Evolutionary conservation across 495 filamentous ascomycete genomes (phyloP).

Genomic region (Hyaloscypha hepaticicola): DNA sequence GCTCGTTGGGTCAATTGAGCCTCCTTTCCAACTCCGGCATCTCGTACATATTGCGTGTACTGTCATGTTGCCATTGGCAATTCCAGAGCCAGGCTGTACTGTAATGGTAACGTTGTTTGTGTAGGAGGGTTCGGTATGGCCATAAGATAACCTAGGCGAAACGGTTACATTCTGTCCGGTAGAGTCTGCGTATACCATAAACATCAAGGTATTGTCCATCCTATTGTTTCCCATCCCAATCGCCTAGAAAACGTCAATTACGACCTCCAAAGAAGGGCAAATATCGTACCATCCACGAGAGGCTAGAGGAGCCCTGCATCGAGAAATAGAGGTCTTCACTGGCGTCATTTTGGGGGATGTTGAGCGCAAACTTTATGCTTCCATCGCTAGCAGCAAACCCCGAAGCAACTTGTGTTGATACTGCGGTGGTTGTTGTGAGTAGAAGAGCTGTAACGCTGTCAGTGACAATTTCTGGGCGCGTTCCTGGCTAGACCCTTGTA

Average conservation of each 20-base stretch:
- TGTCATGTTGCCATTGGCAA: slow-evolving; percentile 42
- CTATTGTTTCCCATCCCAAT: slow-evolving; percentile 49
- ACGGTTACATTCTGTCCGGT: slow-evolving; percentile 49
- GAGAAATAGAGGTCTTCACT: slow-evolving; percentile 29
- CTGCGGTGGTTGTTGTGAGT: slow-evolving; percentile 7
- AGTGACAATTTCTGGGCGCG: slow-evolving; percentile 6
- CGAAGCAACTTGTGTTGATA: slow-evolving; percentile 6
- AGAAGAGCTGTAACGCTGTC: slow-evolving; percentile 13
- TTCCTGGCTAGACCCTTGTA: slow-evolving; percentile 1
- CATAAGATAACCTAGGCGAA: slow-evolving; percentile 44
- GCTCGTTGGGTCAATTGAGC: slow-evolving; percentile 39
- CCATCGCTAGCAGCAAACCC: slow-evolving; percentile 28
- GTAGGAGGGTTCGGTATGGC: slow-evolving; percentile 49
- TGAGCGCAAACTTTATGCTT: slow-evolving; percentile 27
- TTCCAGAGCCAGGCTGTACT: slow-evolving; percentile 41
- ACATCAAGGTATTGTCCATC: slow-evolving; percentile 53
- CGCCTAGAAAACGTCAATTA: slow-evolving; percentile 27
- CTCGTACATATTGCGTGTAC: slow-evolving; percentile 49
- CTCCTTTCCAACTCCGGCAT: slow-evolving; percentile 46
- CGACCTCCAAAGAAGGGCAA: background rate
- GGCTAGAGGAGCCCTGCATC: slow-evolving; percentile 15
- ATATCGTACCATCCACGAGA: slow-evolving; percentile 29
- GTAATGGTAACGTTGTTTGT: slow-evolving; percentile 40
- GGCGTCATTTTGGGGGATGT: slow-evolving; percentile 24
- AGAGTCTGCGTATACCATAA: slow-evolving; percentile 47